Percentiles rank a stretch among this genome's conserved stretches.
Conservation (phyloP, 495 filamentous ascomycete genomes). For the Penicillium desertorum region DNA sequence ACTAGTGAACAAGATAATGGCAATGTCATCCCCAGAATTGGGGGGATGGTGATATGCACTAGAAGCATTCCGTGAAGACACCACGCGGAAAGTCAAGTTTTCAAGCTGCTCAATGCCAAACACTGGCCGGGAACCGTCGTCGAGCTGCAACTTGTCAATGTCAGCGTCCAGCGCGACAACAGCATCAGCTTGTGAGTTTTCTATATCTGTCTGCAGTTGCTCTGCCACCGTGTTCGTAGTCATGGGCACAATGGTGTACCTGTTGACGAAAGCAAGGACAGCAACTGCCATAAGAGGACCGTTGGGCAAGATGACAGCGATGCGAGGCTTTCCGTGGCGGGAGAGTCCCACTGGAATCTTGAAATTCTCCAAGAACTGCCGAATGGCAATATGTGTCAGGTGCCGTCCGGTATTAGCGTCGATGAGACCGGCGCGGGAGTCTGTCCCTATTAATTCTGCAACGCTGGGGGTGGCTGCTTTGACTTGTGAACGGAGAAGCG, state of each 20-base stretch:
- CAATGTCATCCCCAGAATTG: constrained; percentile 32
- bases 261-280: constrained; percentile 19
- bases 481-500: constrained; percentile 12
- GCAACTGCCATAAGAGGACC: constrained; percentile 21
- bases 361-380: constrained; percentile 19
- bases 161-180: constrained; percentile 24
- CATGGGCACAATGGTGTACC: constrained; percentile 27
- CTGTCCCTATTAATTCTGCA: constrained; percentile 14
- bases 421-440: constrained; percentile 19
- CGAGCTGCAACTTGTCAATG: constrained; percentile 19
- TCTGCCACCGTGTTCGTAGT: constrained; percentile 21
- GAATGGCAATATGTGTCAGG: constrained; percentile 18
- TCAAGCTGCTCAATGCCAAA: constrained; percentile 20
- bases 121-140: constrained; percentile 17
- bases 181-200: constrained; percentile 21
- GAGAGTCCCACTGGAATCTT: constrained; percentile 15
- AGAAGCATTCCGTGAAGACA: constrained; percentile 9
- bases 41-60: not conserved
- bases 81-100: constrained; percentile 20
- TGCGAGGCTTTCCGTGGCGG: constrained; percentile 19
- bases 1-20: constrained; percentile 46
- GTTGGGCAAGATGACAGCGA: constrained; percentile 25
- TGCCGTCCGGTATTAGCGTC: constrained; percentile 12
- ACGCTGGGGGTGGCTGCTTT: constrained; percentile 14
- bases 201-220: constrained; percentile 24